phyloP scores from a whole-genome alignment of 345 rosid species.

The Iberis pinnata region DNA sequence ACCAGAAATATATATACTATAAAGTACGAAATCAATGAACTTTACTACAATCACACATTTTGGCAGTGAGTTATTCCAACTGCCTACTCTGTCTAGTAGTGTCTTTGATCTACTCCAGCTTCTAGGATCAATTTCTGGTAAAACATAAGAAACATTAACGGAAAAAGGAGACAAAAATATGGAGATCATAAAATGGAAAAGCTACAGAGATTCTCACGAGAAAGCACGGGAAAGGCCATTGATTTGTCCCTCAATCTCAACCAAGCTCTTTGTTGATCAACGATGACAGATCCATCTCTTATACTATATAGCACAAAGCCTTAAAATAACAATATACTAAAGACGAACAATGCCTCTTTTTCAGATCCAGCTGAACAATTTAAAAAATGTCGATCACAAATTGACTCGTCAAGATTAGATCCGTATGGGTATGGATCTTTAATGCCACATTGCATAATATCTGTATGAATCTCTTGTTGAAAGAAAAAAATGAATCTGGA shows the following conservation, averaged over 20 bases:
- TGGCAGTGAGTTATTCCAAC: conserved; percentile 87
- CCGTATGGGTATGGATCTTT: neutral
- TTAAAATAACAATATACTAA: too few relatives aligned
- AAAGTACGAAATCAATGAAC: neutral
- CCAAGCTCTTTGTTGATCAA: conserved; percentile 75
- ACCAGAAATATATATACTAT: neutral
- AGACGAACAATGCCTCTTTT: neutral
- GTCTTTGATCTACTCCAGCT: conserved; percentile 92
- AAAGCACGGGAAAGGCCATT: conserved; percentile 75
- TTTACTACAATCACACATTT: conserved; percentile 87
- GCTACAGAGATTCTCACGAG: conserved; percentile 43
- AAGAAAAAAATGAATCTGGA: too few relatives aligned
- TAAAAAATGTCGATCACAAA: neutral
- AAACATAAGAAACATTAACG: neutral
- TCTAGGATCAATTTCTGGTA: conserved; percentile 85
- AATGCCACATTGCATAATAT: too few relatives aligned
- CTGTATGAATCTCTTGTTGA: too few relatives aligned
- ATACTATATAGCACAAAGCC: too few relatives aligned
- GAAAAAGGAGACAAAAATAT: neutral
- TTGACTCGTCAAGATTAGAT: neutral
- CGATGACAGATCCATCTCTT: conserved; percentile 52
- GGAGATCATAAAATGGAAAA: neutral
- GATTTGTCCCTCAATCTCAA: conserved; percentile 80
- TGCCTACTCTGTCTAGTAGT: conserved; percentile 83
- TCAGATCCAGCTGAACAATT: neutral